Evolutionary conservation across 768 basidiomycete species (phyloP).

Genomic region (Mycena sanguinolenta): DNA sequence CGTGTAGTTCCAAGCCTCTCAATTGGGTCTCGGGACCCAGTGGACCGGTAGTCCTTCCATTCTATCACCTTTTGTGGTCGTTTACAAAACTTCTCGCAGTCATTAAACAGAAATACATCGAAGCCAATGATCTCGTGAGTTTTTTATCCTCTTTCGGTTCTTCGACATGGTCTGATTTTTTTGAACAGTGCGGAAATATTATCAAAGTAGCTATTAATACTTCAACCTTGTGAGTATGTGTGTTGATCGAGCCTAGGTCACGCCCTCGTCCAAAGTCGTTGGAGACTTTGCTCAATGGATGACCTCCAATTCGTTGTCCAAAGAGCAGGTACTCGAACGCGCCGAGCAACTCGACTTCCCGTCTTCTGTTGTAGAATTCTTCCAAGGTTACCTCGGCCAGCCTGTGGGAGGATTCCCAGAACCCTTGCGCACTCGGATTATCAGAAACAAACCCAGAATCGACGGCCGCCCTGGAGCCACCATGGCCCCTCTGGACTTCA

Average conservation of each 20-base stretch:
- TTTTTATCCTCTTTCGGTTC: constrained; percentile 16
- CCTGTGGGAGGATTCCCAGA: constrained; percentile 99
- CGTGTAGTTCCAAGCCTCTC: constrained; percentile 94
- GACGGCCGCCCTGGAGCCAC: constrained; percentile 92
- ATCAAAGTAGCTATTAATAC: constrained; percentile 73
- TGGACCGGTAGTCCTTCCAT: constrained; percentile 76
- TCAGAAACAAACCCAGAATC: constrained; percentile 93
- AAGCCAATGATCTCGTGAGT: constrained; percentile 93
- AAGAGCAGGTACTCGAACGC: constrained; percentile 86
- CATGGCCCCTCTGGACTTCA: constrained; percentile 93
- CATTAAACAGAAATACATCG: constrained; percentile 98
- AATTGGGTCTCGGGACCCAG: constrained; percentile 96
- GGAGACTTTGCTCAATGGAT: constrained; percentile 99
- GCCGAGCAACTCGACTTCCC: constrained; percentile 97
- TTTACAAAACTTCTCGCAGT: constrained; percentile 59
- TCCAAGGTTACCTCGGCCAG: constrained; percentile 99
- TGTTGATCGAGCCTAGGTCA: constrained; percentile 68
- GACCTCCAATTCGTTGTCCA: constrained; percentile 93
- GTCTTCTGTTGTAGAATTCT: constrained; percentile 96
- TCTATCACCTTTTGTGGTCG: constrained; percentile 28
- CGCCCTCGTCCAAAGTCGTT: constrained; percentile 98
- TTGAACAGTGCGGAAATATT: constrained; percentile 89
- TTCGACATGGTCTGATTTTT: constrained; percentile 30
- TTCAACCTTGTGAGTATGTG: background rate
- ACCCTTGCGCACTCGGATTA: constrained; percentile 90